Evolutionary conservation across 306 rosid species (phyloP), one percentile per base, ranked within the genome.

Genomic region (Dalbergia cochinchinensis): DNA sequence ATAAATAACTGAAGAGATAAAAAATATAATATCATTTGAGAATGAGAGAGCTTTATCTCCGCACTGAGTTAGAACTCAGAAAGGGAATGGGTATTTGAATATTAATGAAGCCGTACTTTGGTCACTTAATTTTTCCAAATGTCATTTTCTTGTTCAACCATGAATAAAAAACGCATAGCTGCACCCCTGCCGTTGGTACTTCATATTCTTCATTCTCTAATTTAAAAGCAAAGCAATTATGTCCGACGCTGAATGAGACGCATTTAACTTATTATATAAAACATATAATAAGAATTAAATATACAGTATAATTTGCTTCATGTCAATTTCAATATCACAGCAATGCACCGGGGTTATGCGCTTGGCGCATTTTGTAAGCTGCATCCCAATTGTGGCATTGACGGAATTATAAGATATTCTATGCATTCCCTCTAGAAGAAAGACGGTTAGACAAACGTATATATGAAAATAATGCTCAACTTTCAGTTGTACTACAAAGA

Each of bases 351-450:
- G 18, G 50, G 20, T 33, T 18, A 73, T 58, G 58, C 80, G 74
- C 19, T 48, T 59, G 71, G 72, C 51, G 47, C 76, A 68, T 74
- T 63, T 73, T 55, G 58, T 31, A 35, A 60, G 48, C n/a, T 65
- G 48, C 15, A 74, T 47, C 34, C 16, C 47, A 18, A 5, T 67
- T 34, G 41, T 58, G 64, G 18, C 45, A 11, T 34, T 2, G 62
- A 42, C 12, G 16, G 9, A 4, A 48, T 7, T 20, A 14, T 44
- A 12, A 55, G 76, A 81, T 74, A 74, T 35, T 22, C 13, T 39
- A 11, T 14, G 7, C 6, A n/a, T 26, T 55, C 7, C 44, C 0
- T 77, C 86, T 64, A 77, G 75, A 77, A 82, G 78, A 67, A 71
- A 62, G 16, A 42, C 57, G 22, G 48, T 67, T 51, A 7, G 5